Base-by-base conservation (phyloP, 768 basidiomycete genomes). In the Serendipita sp. region DNA sequence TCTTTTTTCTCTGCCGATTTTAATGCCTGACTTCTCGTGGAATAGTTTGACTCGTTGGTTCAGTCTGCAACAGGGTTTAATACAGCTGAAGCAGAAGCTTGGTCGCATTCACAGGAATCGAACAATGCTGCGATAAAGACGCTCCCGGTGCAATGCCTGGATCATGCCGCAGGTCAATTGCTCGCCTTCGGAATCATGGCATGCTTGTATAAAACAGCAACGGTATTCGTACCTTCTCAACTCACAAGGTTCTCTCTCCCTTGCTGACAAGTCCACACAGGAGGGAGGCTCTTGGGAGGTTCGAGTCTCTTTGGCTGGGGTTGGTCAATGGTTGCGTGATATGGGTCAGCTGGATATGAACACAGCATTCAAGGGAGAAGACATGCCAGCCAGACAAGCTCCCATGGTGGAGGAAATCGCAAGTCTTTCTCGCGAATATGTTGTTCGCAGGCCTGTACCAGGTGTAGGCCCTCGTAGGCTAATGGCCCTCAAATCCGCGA, bases 21-120 rank as follows among this genome's bases (percentile, higher is more conserved):
- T n/a, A n/a, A n/a, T n/a, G n/a, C n/a, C n/a, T n/a, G n/a, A n/a
- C n/a, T n/a, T n/a, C n/a, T n/a, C n/a, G n/a, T n/a, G n/a, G n/a
- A n/a, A n/a, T 64, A 83, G 82, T 84, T 84, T 62, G 82, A 85
- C 66, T 84, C 82, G 0, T 72, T 84, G 2, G 80, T 83, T 0
- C 82, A 85, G 71, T 82, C 80, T 0, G 81, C 81, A 1, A 78
- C 76, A 0, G 83, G 83, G 0, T 80, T 83, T 69, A 83, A 82
- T 61, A 67, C 72, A n/a, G 78, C 79, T 4, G 83, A 85, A 71
- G 81, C 74, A 2, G 71, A 75, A 58, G 79, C 79, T 1, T 80
- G 75, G 64, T 60, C 43, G 0, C 63, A 30, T 62, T 2, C 71
- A 70, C 2, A 61, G 62, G 3, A 44, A 9, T 24, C 62, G 33